These are phyloP conservation scores for Crithidia expoeki DNA, from an alignment of 208 protist genomes.

Conservation along the genomic window DNA sequence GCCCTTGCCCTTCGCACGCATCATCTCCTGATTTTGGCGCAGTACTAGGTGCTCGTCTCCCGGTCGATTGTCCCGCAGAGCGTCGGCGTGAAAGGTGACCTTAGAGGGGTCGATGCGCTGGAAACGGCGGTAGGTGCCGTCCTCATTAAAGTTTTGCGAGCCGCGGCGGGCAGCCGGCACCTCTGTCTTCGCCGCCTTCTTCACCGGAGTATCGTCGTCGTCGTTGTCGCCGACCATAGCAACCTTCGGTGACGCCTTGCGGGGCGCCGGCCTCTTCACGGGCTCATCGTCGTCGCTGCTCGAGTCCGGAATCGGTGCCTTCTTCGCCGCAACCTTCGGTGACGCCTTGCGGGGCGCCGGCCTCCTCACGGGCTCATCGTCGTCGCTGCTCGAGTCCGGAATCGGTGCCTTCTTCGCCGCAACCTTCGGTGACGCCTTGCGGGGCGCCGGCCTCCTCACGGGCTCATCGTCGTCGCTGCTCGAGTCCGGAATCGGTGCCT, in stretches of 20 bases:
- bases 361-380: constrained; percentile 60
- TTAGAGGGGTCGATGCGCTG: constrained; percentile 79
- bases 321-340: constrained; percentile 34
- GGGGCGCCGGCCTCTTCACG: constrained; percentile 33
- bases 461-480: constrained; percentile 60
- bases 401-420: constrained; percentile 60
- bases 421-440: constrained; percentile 39
- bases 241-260: constrained; percentile 13
- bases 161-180: constrained; percentile 9
- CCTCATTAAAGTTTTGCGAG: constrained; percentile 43
- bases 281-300: background rate
- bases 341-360: constrained; percentile 37
- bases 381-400: constrained; percentile 48
- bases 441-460: constrained; percentile 24
- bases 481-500: constrained; percentile 48
- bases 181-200: constrained; percentile 28
- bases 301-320: constrained; percentile 17
- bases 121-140: constrained; percentile 66
- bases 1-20: constrained; percentile 81
- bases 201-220: background rate
- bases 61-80: constrained; percentile 68
- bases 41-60: constrained; percentile 67
- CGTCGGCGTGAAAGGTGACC: constrained; percentile 64
- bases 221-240: constrained; percentile 24
- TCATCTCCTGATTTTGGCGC: constrained; percentile 90